phyloP scores from a whole-genome alignment of 345 rosid genomes.

The Eucalyptus sideroxylon region DNA sequence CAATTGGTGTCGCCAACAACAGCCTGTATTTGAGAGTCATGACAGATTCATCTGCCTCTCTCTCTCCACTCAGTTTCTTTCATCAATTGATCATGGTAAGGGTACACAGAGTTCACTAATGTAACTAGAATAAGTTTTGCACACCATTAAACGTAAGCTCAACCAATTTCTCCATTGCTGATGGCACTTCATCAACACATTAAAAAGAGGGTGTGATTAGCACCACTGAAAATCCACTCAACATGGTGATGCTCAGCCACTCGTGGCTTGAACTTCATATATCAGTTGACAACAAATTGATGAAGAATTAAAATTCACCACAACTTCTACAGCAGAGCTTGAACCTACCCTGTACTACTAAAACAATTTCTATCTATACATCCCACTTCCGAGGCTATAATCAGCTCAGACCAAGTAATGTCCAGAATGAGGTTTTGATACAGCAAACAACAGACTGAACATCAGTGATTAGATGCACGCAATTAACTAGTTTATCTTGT shows the following conservation, averaged over 20 bases:
- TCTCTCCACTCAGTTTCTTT: not conserved
- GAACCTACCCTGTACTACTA: not conserved
- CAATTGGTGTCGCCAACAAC: not conserved
- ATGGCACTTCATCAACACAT: not conserved
- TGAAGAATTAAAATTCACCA: not conserved
- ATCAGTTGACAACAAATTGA: not conserved
- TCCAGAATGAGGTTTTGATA: not conserved
- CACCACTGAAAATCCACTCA: not conserved
- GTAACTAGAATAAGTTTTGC: not conserved
- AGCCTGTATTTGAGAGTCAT: not conserved
- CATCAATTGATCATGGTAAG: not conserved
- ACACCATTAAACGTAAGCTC: not conserved
- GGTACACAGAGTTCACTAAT: not conserved
- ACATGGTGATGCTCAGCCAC: not conserved
- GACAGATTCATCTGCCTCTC: not conserved
- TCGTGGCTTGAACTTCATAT: not conserved
- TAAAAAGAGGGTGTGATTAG: not conserved
- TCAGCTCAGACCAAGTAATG: not conserved
- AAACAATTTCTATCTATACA: not conserved
- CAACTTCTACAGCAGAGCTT: not conserved
- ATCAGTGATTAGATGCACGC: not conserved
- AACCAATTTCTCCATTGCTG: not conserved
- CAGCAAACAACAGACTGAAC: not conserved
- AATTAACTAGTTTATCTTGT: not conserved
- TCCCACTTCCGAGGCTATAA: not conserved